These are phyloP conservation scores for Neopestalotiopsis rosae DNA, from an alignment of 2,329 filamentous ascomycete genomes.

Conservation along the genomic window DNA sequence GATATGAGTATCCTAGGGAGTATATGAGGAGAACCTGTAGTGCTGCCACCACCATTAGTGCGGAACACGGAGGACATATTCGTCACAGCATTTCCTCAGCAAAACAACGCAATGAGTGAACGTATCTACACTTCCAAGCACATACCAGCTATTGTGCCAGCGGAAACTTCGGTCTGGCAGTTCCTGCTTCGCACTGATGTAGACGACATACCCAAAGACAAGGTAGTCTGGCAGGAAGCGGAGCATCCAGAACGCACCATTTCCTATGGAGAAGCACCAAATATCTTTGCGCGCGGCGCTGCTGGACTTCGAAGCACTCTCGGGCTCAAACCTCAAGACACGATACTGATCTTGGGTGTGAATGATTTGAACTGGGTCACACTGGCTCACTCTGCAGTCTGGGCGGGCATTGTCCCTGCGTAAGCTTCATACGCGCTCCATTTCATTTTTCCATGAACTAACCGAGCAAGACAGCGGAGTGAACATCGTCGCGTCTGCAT, in stretches of 20 bases:
- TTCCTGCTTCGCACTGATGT: conserved; percentile 30
- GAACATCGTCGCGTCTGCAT: conserved; percentile 29
- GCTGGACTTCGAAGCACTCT: neutral
- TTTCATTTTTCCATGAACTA: neutral
- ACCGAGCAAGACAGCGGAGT: conserved; percentile 18
- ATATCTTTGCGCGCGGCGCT: neutral
- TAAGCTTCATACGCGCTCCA: conserved; percentile 2
- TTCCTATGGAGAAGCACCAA: neutral
- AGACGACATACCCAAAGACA: conserved; percentile 28
- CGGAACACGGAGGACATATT: neutral
- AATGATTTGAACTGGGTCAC: conserved; percentile 29
- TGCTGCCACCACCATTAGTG: no score
- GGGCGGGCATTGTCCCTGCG: conserved; percentile 30
- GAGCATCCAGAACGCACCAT: conserved; percentile 18
- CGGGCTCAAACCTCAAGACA: conserved; percentile 21
- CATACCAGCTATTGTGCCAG: conserved; percentile 10
- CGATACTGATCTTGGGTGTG: conserved; percentile 28
- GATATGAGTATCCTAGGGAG: no score
- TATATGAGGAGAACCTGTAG: no score
- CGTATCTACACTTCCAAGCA: neutral
- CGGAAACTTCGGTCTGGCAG: conserved; percentile 28
- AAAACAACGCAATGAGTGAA: neutral
- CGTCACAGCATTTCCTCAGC: neutral
- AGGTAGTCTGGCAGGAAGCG: conserved; percentile 29
- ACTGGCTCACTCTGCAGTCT: conserved; percentile 27